These are phyloP conservation scores for Ceriops decandra DNA, from an alignment of 345 rosid genomes.

Conservation along the genomic window DNA sequence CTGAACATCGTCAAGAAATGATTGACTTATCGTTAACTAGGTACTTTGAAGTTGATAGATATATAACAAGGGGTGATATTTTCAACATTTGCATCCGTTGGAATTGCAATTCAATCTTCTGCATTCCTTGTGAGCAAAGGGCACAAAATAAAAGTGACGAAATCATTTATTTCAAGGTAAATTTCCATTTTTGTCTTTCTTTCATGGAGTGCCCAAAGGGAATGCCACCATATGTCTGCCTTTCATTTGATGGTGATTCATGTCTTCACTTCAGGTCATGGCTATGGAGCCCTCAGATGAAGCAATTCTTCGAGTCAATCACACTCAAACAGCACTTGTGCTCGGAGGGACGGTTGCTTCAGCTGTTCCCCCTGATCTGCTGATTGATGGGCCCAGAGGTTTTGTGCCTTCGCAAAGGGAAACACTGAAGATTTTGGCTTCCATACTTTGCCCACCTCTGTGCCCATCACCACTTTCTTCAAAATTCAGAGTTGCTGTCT, in stretches of 20 bases:
- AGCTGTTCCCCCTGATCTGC: constrained; percentile 69
- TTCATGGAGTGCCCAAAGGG: background rate
- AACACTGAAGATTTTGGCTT: constrained; percentile 59
- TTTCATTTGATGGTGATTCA: constrained; percentile 25
- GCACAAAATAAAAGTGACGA: constrained; percentile 29
- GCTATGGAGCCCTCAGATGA: constrained; percentile 91
- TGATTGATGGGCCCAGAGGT: constrained; percentile 46
- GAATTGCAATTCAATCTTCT: constrained; percentile 70
- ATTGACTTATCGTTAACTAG: constrained; percentile 76
- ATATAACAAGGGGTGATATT: constrained; percentile 63
- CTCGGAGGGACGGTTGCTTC: constrained; percentile 83
- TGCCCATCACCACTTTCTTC: constrained; percentile 79
- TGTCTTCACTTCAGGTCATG: constrained; percentile 52
- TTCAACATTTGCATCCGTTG: constrained; percentile 60
- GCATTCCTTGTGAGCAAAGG: constrained; percentile 66
- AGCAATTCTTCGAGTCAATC: constrained; percentile 65
- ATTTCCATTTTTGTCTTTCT: background rate
- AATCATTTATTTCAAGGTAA: constrained; percentile 76
- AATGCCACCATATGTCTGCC: constrained; percentile 9
- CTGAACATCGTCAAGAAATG: constrained; percentile 76
- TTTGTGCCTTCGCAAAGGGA: constrained; percentile 61
- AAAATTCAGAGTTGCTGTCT: constrained; percentile 85
- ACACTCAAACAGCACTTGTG: constrained; percentile 80
- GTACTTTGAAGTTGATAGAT: constrained; percentile 77
- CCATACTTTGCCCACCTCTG: constrained; percentile 72